Base-by-base conservation (phyloP, 495 filamentous ascomycete species). In the Tuber brumale region DNA sequence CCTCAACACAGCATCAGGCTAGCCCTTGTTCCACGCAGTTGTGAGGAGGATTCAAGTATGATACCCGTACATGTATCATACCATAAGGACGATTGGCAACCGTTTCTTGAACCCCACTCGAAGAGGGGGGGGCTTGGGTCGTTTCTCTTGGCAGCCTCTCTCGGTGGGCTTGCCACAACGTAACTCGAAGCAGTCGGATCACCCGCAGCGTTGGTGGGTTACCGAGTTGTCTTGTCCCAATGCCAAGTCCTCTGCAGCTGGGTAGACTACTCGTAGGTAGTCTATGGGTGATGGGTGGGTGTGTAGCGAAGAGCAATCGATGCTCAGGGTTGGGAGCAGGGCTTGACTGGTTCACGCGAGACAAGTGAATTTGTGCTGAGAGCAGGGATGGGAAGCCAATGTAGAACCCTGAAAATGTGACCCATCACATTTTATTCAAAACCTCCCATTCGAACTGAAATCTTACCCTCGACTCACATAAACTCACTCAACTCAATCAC, bases 61-160 rank as follows among this genome's bases (percentile, higher is more conserved):
- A 21, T 45, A 18, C 43, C 10, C 43, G 12, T 45, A 16, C 43
- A 45, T 2, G 43, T 48, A 8, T 18, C 18, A 5, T 51, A 10
- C n/a, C 21, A 10, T 76, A 39, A 73, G 73, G 45, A 71, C 14
- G n/a, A 66, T 66, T 66, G 27, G 57, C 78, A 80, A 79, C 77
- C 69, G 78, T 79, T 80, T 79, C 73, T 51, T 80, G 73, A 66
- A 76, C 78, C 78, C 76, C 78, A 80, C 78, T 79, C 70, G 46
- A 71, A 79, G 72, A 51, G 75, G 78, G 46, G 74, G 78, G 74
- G 78, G 78, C 70, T 71, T 71, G 77, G 77, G 78, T 80, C 71
- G 78, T 79, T 46, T 79, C 70, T 75, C 70, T 76, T 75, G 72
- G 57, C 57, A 79, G 77, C 70, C 70, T 10, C 70, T 10, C 76